A percentile compares a stretch with the other conserved stretches of the same genome.
These are phyloP conservation scores for Euphorbia tirucalli DNA, from an alignment of 345 rosid genomes.

Conservation along the genomic window DNA sequence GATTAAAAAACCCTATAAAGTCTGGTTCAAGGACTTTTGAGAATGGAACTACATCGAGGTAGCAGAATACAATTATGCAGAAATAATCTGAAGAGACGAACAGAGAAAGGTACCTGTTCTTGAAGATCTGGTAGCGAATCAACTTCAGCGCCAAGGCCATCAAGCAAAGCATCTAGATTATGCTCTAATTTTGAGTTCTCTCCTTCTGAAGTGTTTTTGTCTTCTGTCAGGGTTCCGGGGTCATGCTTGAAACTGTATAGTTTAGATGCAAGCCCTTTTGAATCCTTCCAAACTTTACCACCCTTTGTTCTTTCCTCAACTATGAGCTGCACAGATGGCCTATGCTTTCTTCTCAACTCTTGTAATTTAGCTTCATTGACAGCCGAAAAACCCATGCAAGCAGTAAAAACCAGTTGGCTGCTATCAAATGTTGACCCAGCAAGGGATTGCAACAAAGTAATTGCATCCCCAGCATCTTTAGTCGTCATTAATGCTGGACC, in stretches of 20 bases:
- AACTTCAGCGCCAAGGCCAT: conserved; percentile 40
- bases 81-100: conserved; percentile 6
- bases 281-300: conserved; percentile 67
- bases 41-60: conserved; percentile 10
- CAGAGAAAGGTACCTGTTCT: conserved; percentile 60
- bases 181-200: conserved; percentile 31
- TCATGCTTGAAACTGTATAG: conserved; percentile 82
- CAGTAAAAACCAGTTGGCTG: conserved; percentile 90
- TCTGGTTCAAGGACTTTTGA: conserved; percentile 1
- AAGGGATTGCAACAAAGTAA: conserved; percentile 80
- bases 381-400: conserved; percentile 79
- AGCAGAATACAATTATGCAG: conserved; percentile 11
- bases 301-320: conserved; percentile 63
- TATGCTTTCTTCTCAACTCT: conserved; percentile 73
- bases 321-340: conserved; percentile 57
- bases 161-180: conserved; percentile 41
- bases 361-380: conserved; percentile 70
- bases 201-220: conserved; percentile 35
- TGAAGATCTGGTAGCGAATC: conserved; percentile 78
- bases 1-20: not conserved
- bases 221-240: conserved; percentile 39
- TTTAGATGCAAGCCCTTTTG: conserved; percentile 81
- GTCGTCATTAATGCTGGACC: conserved; percentile 90
- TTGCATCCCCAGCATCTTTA: conserved; percentile 91
- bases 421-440: conserved; percentile 93